Evolutionary conservation across 1,139 yeast species (phyloP), one percentile per base, ranked within the genome.

Genomic region (Scheffersomyces insectosa): DNA sequence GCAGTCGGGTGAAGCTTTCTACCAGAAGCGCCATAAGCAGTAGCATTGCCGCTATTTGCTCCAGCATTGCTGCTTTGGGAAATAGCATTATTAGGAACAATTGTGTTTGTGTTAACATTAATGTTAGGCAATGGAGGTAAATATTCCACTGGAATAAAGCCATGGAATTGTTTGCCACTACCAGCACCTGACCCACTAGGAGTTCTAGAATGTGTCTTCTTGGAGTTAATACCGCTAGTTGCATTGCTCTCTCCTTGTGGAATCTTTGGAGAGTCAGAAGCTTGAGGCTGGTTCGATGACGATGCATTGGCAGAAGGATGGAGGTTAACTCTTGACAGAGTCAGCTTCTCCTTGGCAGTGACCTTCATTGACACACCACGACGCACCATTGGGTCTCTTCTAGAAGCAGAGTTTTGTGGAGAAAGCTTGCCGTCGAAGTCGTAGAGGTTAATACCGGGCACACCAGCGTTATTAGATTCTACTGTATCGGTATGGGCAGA

Each of bases 1-100:
- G 96, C 96, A 13, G 90, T 83, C 28, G 96, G 95, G 63, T 88
- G 96, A 55, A 77, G 50, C 29, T 50, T 52, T 16, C 48, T 40
- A 14, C 48, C 47, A 31, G 48, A 37, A 15, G 42, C 33, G 8
- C 43, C 34, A 7, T 38, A 30, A 12, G 42, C 42, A 11, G 12
- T 16, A 13, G 33, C 16, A 8, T 30, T 30, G 12, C 14, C 15
- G 33, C 7, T 11, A 7, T 16, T 16, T 14, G 33, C 14, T 6
- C 10, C 34, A 31, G 34, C 34, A 15, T 31, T 15, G 34, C 34
- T 14, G 25, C 25, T 6, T 20, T 7, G 25, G 6, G 25, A 20
- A 20, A 6, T 20, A 27, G 37, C 39, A 23, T 37, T 40, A n/a
- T 45, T 34, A n/a, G 38, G 42, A 13, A 36, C 39, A 31, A 42